phyloP scores from a whole-genome alignment of 331 rosid genomes.

The Phaseolus coccineus region DNA sequence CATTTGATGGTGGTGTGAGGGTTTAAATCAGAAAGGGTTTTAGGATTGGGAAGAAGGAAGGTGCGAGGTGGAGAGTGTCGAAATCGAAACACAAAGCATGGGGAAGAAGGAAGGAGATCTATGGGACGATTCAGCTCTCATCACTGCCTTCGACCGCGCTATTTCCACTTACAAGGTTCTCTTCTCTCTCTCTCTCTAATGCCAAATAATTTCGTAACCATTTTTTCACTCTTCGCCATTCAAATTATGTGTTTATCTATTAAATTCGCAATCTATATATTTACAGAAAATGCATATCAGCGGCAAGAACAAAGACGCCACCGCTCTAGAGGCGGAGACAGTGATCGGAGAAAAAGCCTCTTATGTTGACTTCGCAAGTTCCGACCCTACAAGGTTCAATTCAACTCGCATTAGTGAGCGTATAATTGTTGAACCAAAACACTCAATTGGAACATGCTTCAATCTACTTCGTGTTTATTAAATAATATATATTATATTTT shows the following conservation, averaged over 20 bases:
- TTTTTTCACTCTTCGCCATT: not conserved
- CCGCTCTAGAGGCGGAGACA: slow-evolving; percentile 45
- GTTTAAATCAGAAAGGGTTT: slow-evolving; percentile 28
- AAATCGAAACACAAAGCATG: slow-evolving; percentile 40
- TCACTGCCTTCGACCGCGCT: slow-evolving; percentile 76
- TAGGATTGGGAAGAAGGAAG: not conserved
- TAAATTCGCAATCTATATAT: not conserved
- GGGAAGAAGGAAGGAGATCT: slow-evolving; percentile 66
- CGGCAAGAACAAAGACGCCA: slow-evolving; percentile 29
- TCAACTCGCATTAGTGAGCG: not conserved
- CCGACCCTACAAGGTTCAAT: slow-evolving; percentile 54
- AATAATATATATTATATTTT: not conserved
- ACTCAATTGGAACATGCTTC: not conserved
- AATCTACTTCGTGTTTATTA: not conserved
- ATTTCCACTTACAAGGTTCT: slow-evolving; percentile 76
- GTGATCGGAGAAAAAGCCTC: slow-evolving; percentile 39
- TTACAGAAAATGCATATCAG: slow-evolving; percentile 66
- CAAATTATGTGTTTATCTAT: not conserved
- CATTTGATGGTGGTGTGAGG: not conserved
- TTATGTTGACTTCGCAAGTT: slow-evolving; percentile 33
- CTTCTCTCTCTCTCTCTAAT: not conserved
- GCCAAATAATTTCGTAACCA: too few species aligned
- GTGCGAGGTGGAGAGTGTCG: not conserved
- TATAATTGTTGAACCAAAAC: not conserved
- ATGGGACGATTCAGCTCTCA: slow-evolving; percentile 92